A percentile compares a stretch with the other conserved stretches of the same genome.
Conservation (phyloP, 306 rosid species). For the Begonia loranthoides region DNA sequence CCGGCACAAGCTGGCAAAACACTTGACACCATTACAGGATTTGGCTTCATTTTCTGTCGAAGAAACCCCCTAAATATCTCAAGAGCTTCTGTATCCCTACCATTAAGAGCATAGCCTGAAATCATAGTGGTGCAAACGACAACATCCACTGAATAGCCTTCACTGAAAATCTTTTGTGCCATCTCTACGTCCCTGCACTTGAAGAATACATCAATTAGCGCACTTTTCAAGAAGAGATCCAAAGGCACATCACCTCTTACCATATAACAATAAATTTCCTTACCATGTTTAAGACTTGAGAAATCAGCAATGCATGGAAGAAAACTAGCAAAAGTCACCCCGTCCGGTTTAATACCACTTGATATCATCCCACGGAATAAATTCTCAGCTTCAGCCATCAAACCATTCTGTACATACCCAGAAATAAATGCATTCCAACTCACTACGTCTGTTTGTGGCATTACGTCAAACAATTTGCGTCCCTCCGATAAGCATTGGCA, state of each 20-base stretch:
- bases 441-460: constrained; percentile 43
- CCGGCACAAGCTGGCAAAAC: constrained; percentile 66
- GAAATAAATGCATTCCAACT: constrained; percentile 68
- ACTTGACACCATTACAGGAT: constrained; percentile 51
- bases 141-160: constrained; percentile 33
- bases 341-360: constrained; percentile 45
- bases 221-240: constrained; percentile 57
- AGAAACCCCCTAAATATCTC: constrained; percentile 45
- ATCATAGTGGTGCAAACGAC: constrained; percentile 63
- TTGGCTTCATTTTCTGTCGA: constrained; percentile 44
- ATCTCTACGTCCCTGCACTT: constrained; percentile 44
- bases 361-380: constrained; percentile 47
- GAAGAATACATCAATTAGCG: constrained; percentile 46
- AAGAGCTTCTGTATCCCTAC: constrained; percentile 45
- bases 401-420: constrained; percentile 60
- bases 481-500: constrained; percentile 36
- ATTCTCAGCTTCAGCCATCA: constrained; percentile 31
- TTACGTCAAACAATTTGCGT: constrained; percentile 28
- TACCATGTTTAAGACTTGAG: constrained; percentile 34
- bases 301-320: constrained; percentile 47
- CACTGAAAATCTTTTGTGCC: constrained; percentile 37
- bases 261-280: constrained; percentile 54
- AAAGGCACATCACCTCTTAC: constrained; percentile 37
- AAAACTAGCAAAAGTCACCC: constrained; percentile 53
- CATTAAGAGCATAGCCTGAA: constrained; percentile 55